Conservation (phyloP, 371 early-diverging fungal species). For the Mortierella sp. region DNA sequence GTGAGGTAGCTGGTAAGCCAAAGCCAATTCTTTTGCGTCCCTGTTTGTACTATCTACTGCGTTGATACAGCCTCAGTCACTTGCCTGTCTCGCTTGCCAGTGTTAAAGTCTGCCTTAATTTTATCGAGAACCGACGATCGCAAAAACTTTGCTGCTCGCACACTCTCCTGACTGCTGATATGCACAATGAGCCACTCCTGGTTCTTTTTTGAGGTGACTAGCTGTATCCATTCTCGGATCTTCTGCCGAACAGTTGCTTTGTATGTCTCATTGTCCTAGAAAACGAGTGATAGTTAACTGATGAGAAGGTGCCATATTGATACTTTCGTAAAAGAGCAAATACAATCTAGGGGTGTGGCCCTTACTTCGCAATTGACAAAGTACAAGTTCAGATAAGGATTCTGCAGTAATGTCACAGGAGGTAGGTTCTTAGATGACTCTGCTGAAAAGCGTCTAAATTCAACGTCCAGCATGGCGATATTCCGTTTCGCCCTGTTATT, state of each 20-base stretch:
- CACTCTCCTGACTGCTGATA: slow-evolving; percentile 77
- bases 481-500: slow-evolving; percentile 73
- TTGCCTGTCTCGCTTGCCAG: slow-evolving; percentile 78
- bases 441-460: slow-evolving; percentile 75
- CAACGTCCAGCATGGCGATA: slow-evolving; percentile 75
- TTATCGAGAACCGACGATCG: slow-evolving; percentile 86
- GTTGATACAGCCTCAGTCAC: neutral
- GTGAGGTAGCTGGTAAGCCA: neutral
- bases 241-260: slow-evolving; percentile 78
- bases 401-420: slow-evolving; percentile 72
- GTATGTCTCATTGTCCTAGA: slow-evolving; percentile 87
- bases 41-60: neutral
- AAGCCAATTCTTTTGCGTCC: neutral
- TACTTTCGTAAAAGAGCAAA: neutral
- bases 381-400: slow-evolving; percentile 83
- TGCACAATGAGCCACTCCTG: slow-evolving; percentile 96
- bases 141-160: slow-evolving; percentile 73
- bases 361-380: slow-evolving; percentile 86
- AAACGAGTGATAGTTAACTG: neutral
- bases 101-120: slow-evolving; percentile 89
- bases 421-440: slow-evolving; percentile 65
- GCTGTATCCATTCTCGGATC: slow-evolving; percentile 87
- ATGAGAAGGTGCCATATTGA: neutral
- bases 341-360: too few relatives aligned
- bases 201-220: slow-evolving; percentile 80